Conservation (phyloP, 768 basidiomycete species). For the Clitopilus hobsonii region DNA sequence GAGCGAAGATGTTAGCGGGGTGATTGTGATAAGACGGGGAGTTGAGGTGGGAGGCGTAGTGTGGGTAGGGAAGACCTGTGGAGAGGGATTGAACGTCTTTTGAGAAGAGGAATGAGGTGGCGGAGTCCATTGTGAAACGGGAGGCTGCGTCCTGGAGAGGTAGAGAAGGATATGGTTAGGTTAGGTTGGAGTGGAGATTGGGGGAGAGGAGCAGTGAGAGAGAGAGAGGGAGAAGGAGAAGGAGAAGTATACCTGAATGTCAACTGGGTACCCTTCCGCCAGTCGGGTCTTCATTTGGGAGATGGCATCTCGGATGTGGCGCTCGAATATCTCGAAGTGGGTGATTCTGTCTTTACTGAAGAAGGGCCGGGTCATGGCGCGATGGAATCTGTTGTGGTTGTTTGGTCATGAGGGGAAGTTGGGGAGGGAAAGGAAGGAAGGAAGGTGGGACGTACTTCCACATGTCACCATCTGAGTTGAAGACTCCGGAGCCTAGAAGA, state of each 20-base stretch:
- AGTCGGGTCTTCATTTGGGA: conserved; percentile 35
- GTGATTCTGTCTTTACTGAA: conserved; percentile 58
- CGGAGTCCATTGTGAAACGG: conserved; percentile 57
- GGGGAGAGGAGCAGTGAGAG: too few species aligned
- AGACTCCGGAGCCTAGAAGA: conserved; percentile 52
- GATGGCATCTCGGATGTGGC: conserved; percentile 44
- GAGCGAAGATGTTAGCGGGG: conserved; percentile 35
- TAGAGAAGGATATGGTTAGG: too few species aligned
- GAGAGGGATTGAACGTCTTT: conserved; percentile 41
- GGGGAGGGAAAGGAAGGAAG: neutral
- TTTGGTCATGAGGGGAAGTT: neutral
- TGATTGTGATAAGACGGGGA: conserved; percentile 40
- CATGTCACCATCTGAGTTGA: conserved; percentile 61
- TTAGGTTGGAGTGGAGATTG: too few species aligned
- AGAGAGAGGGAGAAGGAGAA: too few species aligned
- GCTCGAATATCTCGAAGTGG: conserved; percentile 58
- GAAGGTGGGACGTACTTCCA: conserved; percentile 56
- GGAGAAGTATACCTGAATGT: conserved; percentile 41
- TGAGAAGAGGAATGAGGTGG: conserved; percentile 54
- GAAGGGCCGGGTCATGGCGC: conserved; percentile 66
- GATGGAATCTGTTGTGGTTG: conserved; percentile 43
- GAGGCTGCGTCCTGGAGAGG: conserved; percentile 51
- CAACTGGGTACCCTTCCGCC: conserved; percentile 41
- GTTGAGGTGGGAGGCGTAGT: conserved; percentile 22
- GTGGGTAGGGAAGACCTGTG: conserved; percentile 47